Base-by-base conservation (phyloP, 495 filamentous ascomycete genomes). In the Rhypophila decipiens region DNA sequence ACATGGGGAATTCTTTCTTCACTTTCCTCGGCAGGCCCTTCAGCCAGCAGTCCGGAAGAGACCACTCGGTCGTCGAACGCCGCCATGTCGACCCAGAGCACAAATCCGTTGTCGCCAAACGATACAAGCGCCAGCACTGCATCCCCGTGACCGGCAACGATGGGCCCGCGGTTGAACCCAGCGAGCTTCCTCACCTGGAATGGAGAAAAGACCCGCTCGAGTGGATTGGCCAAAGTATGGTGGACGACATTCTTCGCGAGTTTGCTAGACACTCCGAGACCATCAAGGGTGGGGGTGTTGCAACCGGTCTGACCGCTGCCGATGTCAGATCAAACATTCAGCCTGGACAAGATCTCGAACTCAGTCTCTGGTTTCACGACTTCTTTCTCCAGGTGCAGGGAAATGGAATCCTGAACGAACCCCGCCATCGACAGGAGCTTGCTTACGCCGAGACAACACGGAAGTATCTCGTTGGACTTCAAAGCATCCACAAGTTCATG, bases 81-180 rank as follows among this genome's bases (percentile, higher is more conserved):
- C 53, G 53, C 13, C 27, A 39, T 2, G 24, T 38, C 38, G 45
- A 50, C 39, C 4, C 43, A 1, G 22, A 15, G 17, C 48, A 22
- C 39, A 42, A 39, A 35, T 24, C 24, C n/a, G 41, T 63, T 20
- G 35, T 53, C 17, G 57, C 60, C 45, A 63, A 63, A 43, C 45
- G 62, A 17, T 23, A 63, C 34, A 63, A 63, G 47, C 57, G 58
- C 3, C 52, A 57, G 24, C 17, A 27, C 17, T 39, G 58, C 5
- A 42, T 48, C 13, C 27, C 27, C 7, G 27, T 31, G 27, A 13
- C 7, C 7, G 27, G 13, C 27, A 31, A 13, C 13, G 13, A 7
- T 7, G 27, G 13, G 7, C 27, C 27, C 13, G 7, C 27, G 7
- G 27, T 13, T 13, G 13, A 7, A 13, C 27, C 27, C 7, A 7